These are phyloP conservation scores for Fusarium nematophilum DNA, from an alignment of 2,329 filamentous ascomycete genomes.

Conservation along the genomic window DNA sequence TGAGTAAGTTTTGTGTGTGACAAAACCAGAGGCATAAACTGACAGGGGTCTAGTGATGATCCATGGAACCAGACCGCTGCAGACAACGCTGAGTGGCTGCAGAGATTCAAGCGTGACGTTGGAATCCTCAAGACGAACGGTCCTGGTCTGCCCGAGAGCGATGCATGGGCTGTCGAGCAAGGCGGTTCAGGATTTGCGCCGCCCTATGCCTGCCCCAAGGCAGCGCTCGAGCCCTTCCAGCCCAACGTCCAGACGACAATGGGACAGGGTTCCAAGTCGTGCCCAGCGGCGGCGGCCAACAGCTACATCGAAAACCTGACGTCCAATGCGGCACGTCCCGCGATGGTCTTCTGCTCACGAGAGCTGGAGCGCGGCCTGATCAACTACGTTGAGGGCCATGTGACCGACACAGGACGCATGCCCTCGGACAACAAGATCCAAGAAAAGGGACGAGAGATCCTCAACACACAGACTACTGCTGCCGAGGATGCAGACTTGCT, in stretches of 20 bases:
- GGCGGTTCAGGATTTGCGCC: constrained; percentile 67
- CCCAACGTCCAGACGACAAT: constrained; percentile 49
- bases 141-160: constrained; percentile 58
- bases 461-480: constrained; percentile 59
- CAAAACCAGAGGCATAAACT: constrained; percentile 17
- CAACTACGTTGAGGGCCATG: constrained; percentile 58
- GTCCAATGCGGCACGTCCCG: constrained; percentile 58
- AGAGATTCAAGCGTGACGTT: constrained; percentile 69
- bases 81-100: constrained; percentile 72
- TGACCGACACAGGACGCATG: constrained; percentile 53
- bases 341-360: constrained; percentile 66
- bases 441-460: constrained; percentile 60
- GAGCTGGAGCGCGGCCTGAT: constrained; percentile 67
- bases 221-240: constrained; percentile 50
- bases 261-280: constrained; percentile 52
- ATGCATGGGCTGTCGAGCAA: constrained; percentile 60
- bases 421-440: constrained; percentile 62
- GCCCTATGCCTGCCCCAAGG: constrained; percentile 62
- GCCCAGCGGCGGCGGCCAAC: constrained; percentile 59
- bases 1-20: constrained; percentile 57
- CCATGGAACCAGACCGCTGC: constrained; percentile 73
- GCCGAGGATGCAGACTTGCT: constrained; percentile 66
- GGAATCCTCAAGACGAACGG: constrained; percentile 63
- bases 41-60: constrained; percentile 60
- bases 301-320: constrained; percentile 60